These are phyloP conservation scores for sunflower (Helianthus annuus) DNA, from an alignment of 129 eudicot genomes.

Conservation along the genomic window HanXRQr2.0-SUNRISE NC_035447.2:141077037-141077536, in stretches of 20 bases:
- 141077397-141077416: too few species aligned
- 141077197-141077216: neutral
- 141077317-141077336: constrained; percentile 67
- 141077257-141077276: neutral
- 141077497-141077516: neutral
- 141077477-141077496: neutral
- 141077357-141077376: neutral
- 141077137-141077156: constrained; percentile 72
- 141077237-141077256: neutral
- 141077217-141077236: neutral
- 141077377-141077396: neutral
- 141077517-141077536: neutral
- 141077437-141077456: neutral
- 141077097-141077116: constrained; percentile 88
- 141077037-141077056: constrained; percentile 93
- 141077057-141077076: constrained; percentile 86
- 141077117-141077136: constrained; percentile 70
- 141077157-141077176: constrained; percentile 80
- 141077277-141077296: too few species aligned
- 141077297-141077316: constrained; percentile 58
- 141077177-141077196: constrained; percentile 17
- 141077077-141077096: constrained; percentile 72
- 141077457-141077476: too few species aligned
- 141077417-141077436: neutral
- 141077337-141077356: constrained; percentile 65